Evolutionary conservation across 306 rosid genomes (phyloP).

Genomic region (Dryas octopetala): DNA sequence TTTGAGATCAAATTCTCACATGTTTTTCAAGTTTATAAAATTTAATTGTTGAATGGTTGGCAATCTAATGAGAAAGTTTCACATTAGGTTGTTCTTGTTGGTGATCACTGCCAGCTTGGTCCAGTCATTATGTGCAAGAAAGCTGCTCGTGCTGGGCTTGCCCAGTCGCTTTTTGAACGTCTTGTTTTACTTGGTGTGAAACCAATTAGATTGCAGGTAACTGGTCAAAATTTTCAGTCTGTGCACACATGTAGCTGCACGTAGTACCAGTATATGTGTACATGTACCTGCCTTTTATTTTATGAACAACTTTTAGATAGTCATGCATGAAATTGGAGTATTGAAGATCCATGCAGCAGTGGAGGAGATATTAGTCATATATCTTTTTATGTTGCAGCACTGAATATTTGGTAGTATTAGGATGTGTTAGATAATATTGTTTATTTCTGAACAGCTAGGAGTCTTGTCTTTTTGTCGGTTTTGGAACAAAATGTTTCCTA

Average conservation of each 20-base stretch:
- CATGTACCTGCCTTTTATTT: background rate
- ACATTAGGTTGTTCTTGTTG: conserved; percentile 92
- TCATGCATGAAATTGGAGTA: background rate
- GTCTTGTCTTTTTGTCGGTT: background rate
- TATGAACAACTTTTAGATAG: conserved; percentile 4
- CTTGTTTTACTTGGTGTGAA: conserved; percentile 96
- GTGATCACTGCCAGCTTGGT: conserved; percentile 99
- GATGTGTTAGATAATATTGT: background rate
- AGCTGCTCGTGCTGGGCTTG: conserved; percentile 99
- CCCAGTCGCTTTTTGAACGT: conserved; percentile 97
- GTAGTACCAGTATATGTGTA: background rate
- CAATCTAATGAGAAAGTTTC: conserved; percentile 24
- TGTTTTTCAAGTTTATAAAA: background rate
- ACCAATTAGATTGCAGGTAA: conserved; percentile 98
- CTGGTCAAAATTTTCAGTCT: background rate
- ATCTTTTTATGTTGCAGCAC: background rate
- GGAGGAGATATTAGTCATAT: background rate
- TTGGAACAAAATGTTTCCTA: background rate
- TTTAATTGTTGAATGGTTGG: background rate
- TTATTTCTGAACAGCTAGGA: background rate
- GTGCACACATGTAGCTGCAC: background rate
- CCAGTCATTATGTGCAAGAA: conserved; percentile 99
- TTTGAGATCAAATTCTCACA: background rate
- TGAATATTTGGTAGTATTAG: background rate
- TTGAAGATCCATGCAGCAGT: background rate